A percentile compares a stretch with the other conserved stretches of the same genome.
These are phyloP conservation scores for Aphanomyces euteiches DNA, from an alignment of 352 stramenopile genomes.

Conservation along the genomic window DNA sequence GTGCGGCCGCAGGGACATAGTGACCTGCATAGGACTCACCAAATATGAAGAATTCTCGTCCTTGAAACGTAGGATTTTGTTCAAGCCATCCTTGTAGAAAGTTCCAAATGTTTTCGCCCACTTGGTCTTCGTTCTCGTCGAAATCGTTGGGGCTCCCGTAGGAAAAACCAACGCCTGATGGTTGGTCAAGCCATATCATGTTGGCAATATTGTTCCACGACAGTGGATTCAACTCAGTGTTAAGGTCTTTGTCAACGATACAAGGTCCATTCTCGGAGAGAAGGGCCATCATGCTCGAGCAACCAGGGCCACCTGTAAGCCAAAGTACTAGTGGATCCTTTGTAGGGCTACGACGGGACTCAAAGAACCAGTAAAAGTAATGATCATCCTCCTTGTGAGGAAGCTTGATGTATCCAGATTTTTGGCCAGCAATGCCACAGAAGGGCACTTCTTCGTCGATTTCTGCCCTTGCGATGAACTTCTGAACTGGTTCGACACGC, in stretches of 20 bases:
- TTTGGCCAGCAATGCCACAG: conserved; percentile 42
- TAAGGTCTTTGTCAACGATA: conserved; percentile 45
- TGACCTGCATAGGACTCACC: conserved; percentile 69
- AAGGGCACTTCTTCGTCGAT: conserved; percentile 37
- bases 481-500: conserved; percentile 1
- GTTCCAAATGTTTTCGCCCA: conserved; percentile 63
- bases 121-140: conserved; percentile 46
- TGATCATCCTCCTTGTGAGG: conserved; percentile 54
- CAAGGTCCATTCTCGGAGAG: conserved; percentile 67
- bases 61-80: conserved; percentile 48
- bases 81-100: conserved; percentile 63
- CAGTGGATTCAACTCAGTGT: conserved; percentile 48
- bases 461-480: not conserved
- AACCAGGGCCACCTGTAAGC: conserved; percentile 60
- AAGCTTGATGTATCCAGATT: conserved; percentile 50
- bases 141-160: conserved; percentile 42
- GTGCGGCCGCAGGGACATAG: conserved; percentile 54
- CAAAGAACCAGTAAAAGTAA: conserved; percentile 70
- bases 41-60: conserved; percentile 59
- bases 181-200: conserved; percentile 70
- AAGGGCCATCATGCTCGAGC: conserved; percentile 58
- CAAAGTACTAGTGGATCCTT: conserved; percentile 60
- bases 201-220: conserved; percentile 65
- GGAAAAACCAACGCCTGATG: conserved; percentile 52
- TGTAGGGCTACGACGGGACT: conserved; percentile 38